Evolutionary conservation across 2,329 filamentous ascomycete species (phyloP).

Genomic region (Colletotrichum kahawae): DNA sequence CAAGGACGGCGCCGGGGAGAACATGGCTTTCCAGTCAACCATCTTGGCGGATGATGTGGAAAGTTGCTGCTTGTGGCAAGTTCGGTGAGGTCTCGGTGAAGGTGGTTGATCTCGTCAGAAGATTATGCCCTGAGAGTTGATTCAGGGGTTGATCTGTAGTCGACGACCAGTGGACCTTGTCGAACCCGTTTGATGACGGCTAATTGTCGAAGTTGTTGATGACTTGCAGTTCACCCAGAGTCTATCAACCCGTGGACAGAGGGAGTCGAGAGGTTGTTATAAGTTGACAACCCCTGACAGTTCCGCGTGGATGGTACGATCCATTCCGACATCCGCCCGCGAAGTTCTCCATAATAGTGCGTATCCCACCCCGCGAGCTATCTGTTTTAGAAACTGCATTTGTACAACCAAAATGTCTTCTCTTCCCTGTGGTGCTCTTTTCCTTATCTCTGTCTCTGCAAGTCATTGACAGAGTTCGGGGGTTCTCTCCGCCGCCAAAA

Average conservation of each 20-base stretch:
- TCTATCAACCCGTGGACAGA: not conserved
- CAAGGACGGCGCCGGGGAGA: conserved; percentile 29
- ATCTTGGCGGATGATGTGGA: not conserved
- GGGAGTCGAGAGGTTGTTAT: not conserved
- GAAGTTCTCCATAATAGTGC: not conserved
- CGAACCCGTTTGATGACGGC: not conserved
- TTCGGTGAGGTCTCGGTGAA: conserved; percentile 2
- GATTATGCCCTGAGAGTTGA: not conserved
- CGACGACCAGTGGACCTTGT: not conserved
- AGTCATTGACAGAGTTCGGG: not conserved
- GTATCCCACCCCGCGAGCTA: conserved; percentile 2
- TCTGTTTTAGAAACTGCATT: conserved; percentile 19
- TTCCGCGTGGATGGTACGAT: conserved; percentile 15
- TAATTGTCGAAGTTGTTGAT: not conserved
- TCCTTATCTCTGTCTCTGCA: not conserved
- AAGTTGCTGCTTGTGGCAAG: not conserved
- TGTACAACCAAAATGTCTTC: not conserved
- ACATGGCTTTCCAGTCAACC: conserved; percentile 22
- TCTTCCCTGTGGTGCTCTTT: not conserved
- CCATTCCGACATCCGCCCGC: conserved; percentile 3
- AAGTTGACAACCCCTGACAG: not conserved
- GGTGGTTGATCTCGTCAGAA: not conserved
- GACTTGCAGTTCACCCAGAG: not conserved
- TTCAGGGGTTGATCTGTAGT: not conserved
- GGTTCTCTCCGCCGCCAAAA: not conserved